These are phyloP conservation scores for Paradendryphiella salina DNA, from an alignment of 2,329 filamentous ascomycete species.

Conservation along the genomic window DNA sequence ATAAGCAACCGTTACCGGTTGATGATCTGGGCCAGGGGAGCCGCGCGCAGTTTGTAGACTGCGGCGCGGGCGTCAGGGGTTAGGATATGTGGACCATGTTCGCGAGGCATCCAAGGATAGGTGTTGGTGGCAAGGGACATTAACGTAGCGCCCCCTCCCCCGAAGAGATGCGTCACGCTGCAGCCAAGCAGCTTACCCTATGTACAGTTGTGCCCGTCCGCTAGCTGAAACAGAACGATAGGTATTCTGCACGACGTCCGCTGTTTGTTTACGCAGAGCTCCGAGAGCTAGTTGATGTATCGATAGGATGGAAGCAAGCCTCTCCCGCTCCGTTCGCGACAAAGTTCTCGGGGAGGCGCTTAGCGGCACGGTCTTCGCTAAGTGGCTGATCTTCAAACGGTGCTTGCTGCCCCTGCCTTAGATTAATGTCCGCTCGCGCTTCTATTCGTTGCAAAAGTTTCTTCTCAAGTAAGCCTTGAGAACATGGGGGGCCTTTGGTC, in stretches of 20 bases:
- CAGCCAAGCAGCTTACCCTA: background rate
- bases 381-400: slow-evolving; percentile 44
- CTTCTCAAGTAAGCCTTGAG: slow-evolving; percentile 1
- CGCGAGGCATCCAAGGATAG: slow-evolving; percentile 1
- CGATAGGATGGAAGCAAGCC: slow-evolving; percentile 20
- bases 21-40: slow-evolving; percentile 24
- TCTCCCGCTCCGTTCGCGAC: slow-evolving; percentile 19
- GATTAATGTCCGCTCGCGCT: slow-evolving; percentile 20
- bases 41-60: slow-evolving; percentile 23
- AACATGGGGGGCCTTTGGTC: background rate
- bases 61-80: slow-evolving; percentile 23
- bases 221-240: slow-evolving; percentile 10
- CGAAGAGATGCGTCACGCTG: too few species aligned
- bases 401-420: slow-evolving; percentile 32
- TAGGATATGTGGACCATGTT: slow-evolving; percentile 17
- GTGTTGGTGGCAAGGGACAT: background rate
- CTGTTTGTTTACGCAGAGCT: slow-evolving; percentile 13
- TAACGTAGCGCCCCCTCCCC: too few species aligned
- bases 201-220: background rate
- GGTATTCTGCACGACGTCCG: slow-evolving; percentile 1
- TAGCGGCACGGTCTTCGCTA: slow-evolving; percentile 23
- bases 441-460: slow-evolving; percentile 8
- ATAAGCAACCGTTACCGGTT: slow-evolving; percentile 18
- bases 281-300: slow-evolving; percentile 11
- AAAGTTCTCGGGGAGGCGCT: slow-evolving; percentile 19